Base-by-base conservation (phyloP, 345 rosid species). In the Chamaenerion angustifolium region DNA sequence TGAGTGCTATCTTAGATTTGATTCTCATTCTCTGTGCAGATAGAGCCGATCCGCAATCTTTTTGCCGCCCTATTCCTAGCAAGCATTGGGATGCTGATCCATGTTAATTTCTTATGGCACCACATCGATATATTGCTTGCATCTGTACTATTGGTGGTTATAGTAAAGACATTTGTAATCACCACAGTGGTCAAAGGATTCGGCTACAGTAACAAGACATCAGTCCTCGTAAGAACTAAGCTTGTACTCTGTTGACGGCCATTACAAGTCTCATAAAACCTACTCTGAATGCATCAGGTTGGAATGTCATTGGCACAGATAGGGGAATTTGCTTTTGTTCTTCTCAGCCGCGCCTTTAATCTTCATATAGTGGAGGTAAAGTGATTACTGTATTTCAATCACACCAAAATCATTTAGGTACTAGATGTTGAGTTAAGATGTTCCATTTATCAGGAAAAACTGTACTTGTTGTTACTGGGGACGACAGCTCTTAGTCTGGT, bases 261-360 rank as follows among this genome's bases (percentile, higher is more conserved):
- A 5, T 31, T 5, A 31, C 37, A 43, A 9, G 25, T 15, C 12
- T 60, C 23, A 37, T 44, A 2, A 46, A 27, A 18, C 71, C 75
- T 21, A 31, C 42, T 54, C 25, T 46, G 14, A 45, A 35, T 62
- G 19, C 57, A 31, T 54, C 64, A 87, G 96, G 96, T 77, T 55
- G 96, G 96, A 56, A 81, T 87, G 89, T 83, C 96, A 21, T 77
- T 92, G 52, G 96, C 98, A 21, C 98, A 92, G 66, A 92, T 92
- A 45, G 98, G 96, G 58, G 98, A 92, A 49, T 92, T 92, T 55
- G 88, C 96, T 46, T 92, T 92, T 72, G 96, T 92, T 68, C 87
- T 92, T 52, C 79, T 92, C 48, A 92, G 96, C 62, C 95, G 96
- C 37, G 98, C 98, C 56, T 86, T 94, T 65, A 92, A 92, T 78